Conservation (phyloP, 371 early-diverging fungal genomes). For the Mortierella polycephala region DNA sequence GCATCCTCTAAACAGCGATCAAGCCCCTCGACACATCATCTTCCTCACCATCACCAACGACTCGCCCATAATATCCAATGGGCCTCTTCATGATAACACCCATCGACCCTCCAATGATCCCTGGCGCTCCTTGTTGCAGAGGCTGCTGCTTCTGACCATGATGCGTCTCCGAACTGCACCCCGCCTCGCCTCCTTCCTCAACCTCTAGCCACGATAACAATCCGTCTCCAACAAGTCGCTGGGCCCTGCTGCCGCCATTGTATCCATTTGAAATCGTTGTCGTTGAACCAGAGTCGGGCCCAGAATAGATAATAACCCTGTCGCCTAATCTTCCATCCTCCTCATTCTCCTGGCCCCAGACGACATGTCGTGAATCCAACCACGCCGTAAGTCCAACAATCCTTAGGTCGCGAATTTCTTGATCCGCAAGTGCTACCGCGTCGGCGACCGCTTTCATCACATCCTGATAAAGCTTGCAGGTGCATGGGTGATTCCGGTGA, state of each 20-base stretch:
- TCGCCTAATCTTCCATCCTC: conserved; percentile 34
- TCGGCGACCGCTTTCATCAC: conserved; percentile 21
- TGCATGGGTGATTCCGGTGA: conserved; percentile 6
- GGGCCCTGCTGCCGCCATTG: background rate
- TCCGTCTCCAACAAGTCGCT: conserved; percentile 32
- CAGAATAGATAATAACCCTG: conserved; percentile 23
- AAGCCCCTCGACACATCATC: conserved; percentile 8
- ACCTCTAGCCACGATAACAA: conserved; percentile 37
- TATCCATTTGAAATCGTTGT: background rate
- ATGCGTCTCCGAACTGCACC: no score
- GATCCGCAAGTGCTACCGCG: conserved; percentile 33
- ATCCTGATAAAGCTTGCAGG: conserved; percentile 22
- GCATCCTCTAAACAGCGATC: background rate
- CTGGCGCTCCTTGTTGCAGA: conserved; percentile 25
- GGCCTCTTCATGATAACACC: conserved; percentile 43
- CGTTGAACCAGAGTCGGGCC: background rate
- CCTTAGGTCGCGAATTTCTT: conserved; percentile 33
- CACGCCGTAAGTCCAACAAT: conserved; percentile 32
- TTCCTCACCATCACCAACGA: conserved; percentile 38
- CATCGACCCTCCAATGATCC: conserved; percentile 40
- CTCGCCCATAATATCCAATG: conserved; percentile 27
- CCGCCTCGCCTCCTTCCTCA: background rate
- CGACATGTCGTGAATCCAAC: conserved; percentile 35
- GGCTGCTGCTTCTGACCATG: background rate
- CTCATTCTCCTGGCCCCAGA: conserved; percentile 32